Conservation (phyloP, 2,329 filamentous ascomycete genomes). For the Pezicula carpinea region DNA sequence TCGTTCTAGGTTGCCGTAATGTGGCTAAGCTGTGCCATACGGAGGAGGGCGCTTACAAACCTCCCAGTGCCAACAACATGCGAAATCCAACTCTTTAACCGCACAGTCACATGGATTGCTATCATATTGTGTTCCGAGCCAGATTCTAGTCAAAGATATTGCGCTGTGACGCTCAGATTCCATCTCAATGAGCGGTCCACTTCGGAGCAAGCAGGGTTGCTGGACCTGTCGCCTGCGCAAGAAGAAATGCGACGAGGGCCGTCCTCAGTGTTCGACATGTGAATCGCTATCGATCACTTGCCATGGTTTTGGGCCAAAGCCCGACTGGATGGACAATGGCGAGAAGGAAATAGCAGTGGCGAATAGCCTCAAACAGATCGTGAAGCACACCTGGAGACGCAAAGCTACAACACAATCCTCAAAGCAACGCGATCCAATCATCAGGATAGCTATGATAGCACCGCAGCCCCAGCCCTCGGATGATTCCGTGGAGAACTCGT, state of each 20-base stretch:
- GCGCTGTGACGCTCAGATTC: no score
- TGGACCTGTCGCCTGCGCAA: constrained; percentile 60
- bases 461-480: constrained; percentile 10
- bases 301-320: constrained; percentile 40
- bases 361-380: constrained; percentile 50
- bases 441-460: constrained; percentile 16
- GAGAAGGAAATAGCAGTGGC: constrained; percentile 41
- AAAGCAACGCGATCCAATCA: constrained; percentile 5
- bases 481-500: constrained; percentile 4
- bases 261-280: constrained; percentile 56
- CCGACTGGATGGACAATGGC: constrained; percentile 22
- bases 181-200: constrained; percentile 12
- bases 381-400: constrained; percentile 40
- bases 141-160: no score
- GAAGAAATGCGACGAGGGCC: constrained; percentile 63
- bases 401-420: constrained; percentile 33
- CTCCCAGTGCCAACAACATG: no score
- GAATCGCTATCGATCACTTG: constrained; percentile 55
- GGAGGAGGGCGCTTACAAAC: no score
- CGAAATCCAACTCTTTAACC: no score
- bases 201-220: constrained; percentile 41
- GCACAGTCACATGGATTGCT: no score
- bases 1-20: no score
- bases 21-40: no score
- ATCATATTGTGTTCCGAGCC: no score